phyloP scores from a whole-genome alignment of 1,139 yeast genomes.

The Yamadazyma diddensiae region DNA sequence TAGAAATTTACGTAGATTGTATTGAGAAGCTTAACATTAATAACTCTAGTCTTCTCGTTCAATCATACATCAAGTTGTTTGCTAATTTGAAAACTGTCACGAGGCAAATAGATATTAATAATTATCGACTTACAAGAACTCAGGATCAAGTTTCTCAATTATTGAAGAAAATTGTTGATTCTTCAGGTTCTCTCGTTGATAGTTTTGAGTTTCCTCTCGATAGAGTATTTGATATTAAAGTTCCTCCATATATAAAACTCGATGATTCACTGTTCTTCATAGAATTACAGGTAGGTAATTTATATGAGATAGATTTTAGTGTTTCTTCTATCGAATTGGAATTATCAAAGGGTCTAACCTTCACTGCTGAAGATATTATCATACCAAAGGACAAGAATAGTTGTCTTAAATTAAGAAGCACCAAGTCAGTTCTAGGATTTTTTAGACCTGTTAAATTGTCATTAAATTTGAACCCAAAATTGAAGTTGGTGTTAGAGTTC shows the following conservation, averaged over 20 bases:
- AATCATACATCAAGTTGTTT: slow-evolving; percentile 33
- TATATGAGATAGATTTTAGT: slow-evolving; percentile 24
- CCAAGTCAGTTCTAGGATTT: slow-evolving; percentile 23
- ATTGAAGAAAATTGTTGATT: slow-evolving; percentile 20
- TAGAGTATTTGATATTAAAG: slow-evolving; percentile 26
- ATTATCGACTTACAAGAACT: slow-evolving; percentile 23
- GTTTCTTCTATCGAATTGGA: slow-evolving; percentile 21
- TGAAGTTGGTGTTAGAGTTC: slow-evolving; percentile 13
- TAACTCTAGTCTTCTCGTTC: slow-evolving; percentile 22
- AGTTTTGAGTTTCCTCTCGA: slow-evolving; percentile 26
- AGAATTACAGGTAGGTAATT: slow-evolving; percentile 22
- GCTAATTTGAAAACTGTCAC: slow-evolving; percentile 24
- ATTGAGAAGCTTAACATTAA: slow-evolving; percentile 44
- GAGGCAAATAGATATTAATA: slow-evolving; percentile 27
- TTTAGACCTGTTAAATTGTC: slow-evolving; percentile 22
- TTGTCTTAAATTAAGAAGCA: slow-evolving; percentile 21
- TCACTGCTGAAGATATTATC: slow-evolving; percentile 4
- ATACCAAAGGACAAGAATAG: slow-evolving; percentile 9
- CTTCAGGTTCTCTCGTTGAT: slow-evolving; percentile 18
- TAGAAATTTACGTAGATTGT: slow-evolving; percentile 68
- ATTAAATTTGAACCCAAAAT: slow-evolving; percentile 20
- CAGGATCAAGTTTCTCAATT: slow-evolving; percentile 19
- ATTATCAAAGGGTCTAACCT: slow-evolving; percentile 16
- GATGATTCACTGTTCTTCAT: slow-evolving; percentile 26
- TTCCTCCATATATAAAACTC: slow-evolving; percentile 25